Percentiles rank a stretch among this genome's conserved stretches.
Evolutionary conservation across 2,329 filamentous ascomycete genomes (phyloP).

Genomic region (Fusarium caatingaense): DNA sequence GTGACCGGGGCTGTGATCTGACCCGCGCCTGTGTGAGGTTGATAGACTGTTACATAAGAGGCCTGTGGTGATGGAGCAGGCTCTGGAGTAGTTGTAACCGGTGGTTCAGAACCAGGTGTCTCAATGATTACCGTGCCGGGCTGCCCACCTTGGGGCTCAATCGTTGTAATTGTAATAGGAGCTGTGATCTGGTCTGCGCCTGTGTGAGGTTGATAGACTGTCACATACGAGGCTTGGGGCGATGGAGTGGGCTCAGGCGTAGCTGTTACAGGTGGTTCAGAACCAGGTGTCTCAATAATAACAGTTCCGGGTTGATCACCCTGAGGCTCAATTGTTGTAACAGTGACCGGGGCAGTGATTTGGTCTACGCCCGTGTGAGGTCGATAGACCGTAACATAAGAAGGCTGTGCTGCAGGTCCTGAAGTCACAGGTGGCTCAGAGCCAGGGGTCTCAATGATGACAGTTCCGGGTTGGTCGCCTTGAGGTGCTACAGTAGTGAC

Average conservation of each 20-base stretch:
- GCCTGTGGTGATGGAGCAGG: not conserved
- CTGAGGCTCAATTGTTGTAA: no score
- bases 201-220: no score
- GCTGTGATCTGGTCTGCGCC: no score
- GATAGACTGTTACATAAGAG: constrained; percentile 12
- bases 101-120: not conserved
- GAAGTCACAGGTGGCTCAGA: no score
- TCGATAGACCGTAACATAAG: no score
- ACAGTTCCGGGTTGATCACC: not conserved
- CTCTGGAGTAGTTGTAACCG: not conserved
- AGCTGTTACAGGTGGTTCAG: no score
- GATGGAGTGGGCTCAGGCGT: no score
- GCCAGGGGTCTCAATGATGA: not conserved
- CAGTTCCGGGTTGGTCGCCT: not conserved
- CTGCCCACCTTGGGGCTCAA: constrained; percentile 8
- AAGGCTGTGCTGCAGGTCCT: no score
- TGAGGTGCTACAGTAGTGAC: no score
- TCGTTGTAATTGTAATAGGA: not conserved
- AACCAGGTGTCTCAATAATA: not conserved
- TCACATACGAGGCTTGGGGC: no score
- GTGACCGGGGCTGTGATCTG: constrained; percentile 6
- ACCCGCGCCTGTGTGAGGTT: constrained; percentile 3
- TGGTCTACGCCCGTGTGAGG: no score
- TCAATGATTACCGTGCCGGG: constrained; percentile 30
- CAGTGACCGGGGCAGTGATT: no score